Evolutionary conservation across 768 basidiomycete genomes (phyloP).

Genomic region (Tulasnella sp.): DNA sequence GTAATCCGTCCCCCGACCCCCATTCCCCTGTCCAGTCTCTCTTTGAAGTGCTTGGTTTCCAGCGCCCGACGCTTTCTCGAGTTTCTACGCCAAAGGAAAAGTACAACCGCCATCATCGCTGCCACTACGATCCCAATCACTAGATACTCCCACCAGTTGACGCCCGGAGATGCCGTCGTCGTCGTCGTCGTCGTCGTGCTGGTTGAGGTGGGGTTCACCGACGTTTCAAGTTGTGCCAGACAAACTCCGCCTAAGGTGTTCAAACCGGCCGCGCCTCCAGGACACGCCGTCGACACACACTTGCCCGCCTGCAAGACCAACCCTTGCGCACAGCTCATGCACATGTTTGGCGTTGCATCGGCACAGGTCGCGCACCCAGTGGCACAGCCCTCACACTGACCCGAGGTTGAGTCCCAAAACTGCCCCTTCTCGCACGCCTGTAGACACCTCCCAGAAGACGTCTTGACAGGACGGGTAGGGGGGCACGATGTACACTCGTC

Average conservation of each 20-base stretch:
- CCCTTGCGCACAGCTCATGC: constrained; percentile 56
- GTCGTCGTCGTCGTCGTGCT: constrained; percentile 28
- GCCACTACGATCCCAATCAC: constrained; percentile 30
- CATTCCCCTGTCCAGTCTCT: constrained; percentile 4
- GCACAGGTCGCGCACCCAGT: constrained; percentile 69
- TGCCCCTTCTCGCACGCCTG: constrained; percentile 62
- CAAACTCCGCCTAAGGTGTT: constrained; percentile 60
- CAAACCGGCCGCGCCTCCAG: constrained; percentile 37
- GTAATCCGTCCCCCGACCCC: not conserved
- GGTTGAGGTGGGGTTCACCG: constrained; percentile 37
- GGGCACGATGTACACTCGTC: constrained; percentile 69
- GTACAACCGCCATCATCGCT: constrained; percentile 57
- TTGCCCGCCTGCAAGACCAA: constrained; percentile 51
- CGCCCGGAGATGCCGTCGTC: not conserved
- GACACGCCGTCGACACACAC: constrained; percentile 54
- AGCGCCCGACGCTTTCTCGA: constrained; percentile 58
- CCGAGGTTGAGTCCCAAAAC: constrained; percentile 56
- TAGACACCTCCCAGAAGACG: constrained; percentile 54
- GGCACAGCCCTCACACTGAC: constrained; percentile 56
- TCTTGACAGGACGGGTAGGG: constrained; percentile 50
- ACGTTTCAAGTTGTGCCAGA: constrained; percentile 58
- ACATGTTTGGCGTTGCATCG: constrained; percentile 51
- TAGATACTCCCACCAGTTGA: not conserved
- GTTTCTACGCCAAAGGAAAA: constrained; percentile 60
- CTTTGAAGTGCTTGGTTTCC: constrained; percentile 45